These are phyloP conservation scores for Lentinula guzmanii DNA, from an alignment of 768 basidiomycete species.

Conservation along the genomic window DNA sequence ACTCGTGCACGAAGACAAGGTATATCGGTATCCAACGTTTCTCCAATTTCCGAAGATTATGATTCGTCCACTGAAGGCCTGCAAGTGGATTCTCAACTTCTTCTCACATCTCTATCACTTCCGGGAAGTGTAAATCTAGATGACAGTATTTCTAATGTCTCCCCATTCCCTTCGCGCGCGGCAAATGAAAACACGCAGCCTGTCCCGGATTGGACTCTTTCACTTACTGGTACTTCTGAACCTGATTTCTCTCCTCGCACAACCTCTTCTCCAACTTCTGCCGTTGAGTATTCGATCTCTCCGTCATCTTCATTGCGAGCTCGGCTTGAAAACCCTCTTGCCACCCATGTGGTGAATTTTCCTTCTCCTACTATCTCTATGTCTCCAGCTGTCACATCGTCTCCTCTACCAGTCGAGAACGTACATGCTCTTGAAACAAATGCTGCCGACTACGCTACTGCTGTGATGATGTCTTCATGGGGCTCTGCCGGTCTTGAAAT, in stretches of 20 bases:
- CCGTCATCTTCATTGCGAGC: conserved; percentile 4
- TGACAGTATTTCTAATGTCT: background rate
- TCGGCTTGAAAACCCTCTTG: conserved; percentile 6
- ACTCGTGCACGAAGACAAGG: background rate
- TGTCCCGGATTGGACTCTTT: conserved; percentile 10
- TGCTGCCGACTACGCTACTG: conserved; percentile 26
- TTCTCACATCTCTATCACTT: conserved; percentile 22
- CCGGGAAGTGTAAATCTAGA: conserved; percentile 17
- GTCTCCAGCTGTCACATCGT: background rate
- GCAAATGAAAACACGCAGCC: conserved; percentile 7
- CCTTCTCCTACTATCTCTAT: conserved; percentile 1
- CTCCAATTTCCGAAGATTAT: background rate
- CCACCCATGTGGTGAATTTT: conserved; percentile 2
- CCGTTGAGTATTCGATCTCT: conserved; percentile 9
- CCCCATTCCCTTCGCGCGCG: background rate
- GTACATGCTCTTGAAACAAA: conserved; percentile 12
- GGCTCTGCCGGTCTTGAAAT: conserved; percentile 13
- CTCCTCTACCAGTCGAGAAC: background rate
- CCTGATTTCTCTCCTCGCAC: conserved; percentile 5
- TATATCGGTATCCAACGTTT: background rate
- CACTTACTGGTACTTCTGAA: conserved; percentile 11
- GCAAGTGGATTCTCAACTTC: conserved; percentile 9
- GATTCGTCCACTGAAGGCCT: background rate
- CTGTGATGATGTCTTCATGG: conserved; percentile 28
- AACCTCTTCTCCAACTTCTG: conserved; percentile 1